A percentile compares a stretch with the other conserved stretches of the same genome.
These are phyloP conservation scores for Aspergillus texensis DNA, from an alignment of 2,329 filamentous ascomycete genomes.

Conservation along the genomic window DNA sequence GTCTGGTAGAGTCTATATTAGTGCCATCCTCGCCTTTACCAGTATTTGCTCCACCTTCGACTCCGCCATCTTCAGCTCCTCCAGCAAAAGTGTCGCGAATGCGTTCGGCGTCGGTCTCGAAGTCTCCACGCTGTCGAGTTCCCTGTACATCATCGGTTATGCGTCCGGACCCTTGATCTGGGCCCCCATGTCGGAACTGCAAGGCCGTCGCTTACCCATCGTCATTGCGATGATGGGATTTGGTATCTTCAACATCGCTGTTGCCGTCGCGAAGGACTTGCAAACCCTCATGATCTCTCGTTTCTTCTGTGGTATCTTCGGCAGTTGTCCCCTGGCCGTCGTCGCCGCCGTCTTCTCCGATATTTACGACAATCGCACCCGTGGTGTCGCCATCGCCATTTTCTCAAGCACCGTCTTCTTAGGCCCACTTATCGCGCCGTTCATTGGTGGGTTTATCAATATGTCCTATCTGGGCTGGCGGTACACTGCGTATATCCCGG, in stretches of 20 bases:
- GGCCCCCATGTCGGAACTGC: conserved; percentile 63
- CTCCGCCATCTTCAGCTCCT: conserved; percentile 67
- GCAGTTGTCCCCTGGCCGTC: conserved; percentile 42
- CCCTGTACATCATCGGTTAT: conserved; percentile 53
- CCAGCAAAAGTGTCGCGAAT: conserved; percentile 56
- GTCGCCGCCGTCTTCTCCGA: conserved; percentile 48
- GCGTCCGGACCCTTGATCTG: conserved; percentile 61
- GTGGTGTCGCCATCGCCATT: conserved; percentile 44
- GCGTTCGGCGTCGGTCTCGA: conserved; percentile 48
- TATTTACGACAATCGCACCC: conserved; percentile 49
- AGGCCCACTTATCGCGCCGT: conserved; percentile 54
- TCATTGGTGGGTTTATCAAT: conserved; percentile 52
- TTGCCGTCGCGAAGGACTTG: conserved; percentile 42
- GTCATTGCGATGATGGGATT: conserved; percentile 45
- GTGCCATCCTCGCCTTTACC: conserved; percentile 21
- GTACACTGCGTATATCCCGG: conserved; percentile 53
- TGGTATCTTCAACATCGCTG: conserved; percentile 47
- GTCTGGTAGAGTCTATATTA: conserved; percentile 30
- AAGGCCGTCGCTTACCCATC: conserved; percentile 56
- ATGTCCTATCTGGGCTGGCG: conserved; percentile 51
- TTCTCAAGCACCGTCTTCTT: conserved; percentile 58
- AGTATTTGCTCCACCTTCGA: conserved; percentile 49
- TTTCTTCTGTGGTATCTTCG: conserved; percentile 51
- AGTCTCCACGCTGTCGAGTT: conserved; percentile 47
- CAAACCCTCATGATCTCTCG: conserved; percentile 43